phyloP scores from a whole-genome alignment of 2,329 filamentous ascomycete species.

The Penicillium hordei region DNA sequence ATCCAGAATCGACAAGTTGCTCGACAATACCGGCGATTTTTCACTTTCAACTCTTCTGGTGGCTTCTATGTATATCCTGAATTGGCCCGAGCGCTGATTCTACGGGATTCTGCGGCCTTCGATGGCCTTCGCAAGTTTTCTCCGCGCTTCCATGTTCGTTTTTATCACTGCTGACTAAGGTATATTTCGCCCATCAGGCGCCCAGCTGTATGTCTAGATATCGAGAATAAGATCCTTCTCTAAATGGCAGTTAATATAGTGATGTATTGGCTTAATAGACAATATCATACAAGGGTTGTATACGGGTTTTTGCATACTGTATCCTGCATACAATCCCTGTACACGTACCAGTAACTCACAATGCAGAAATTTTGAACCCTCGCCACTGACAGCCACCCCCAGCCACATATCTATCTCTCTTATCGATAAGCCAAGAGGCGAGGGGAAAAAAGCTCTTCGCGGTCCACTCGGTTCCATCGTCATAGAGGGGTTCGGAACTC shows the following conservation, averaged over 20 bases:
- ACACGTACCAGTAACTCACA: not conserved
- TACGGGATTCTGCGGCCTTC: slow-evolving; percentile 33
- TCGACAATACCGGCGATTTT: not conserved
- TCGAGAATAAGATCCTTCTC: not conserved
- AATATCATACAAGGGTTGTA: not conserved
- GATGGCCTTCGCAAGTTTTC: slow-evolving; percentile 33
- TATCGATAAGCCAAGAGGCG: slow-evolving; percentile 29
- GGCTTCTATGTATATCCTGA: slow-evolving; percentile 10
- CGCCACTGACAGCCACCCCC: slow-evolving; percentile 11
- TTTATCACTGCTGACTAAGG: slow-evolving; percentile 15
- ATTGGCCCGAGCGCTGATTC: slow-evolving; percentile 33
- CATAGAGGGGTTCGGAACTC: slow-evolving; percentile 15
- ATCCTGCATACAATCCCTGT: not conserved
- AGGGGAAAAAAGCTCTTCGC: slow-evolving; percentile 16
- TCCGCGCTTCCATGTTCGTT: slow-evolving; percentile 14
- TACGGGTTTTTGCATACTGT: not conserved
- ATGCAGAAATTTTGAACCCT: slow-evolving; percentile 5
- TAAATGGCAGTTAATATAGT: not conserved
- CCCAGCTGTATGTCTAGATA: not conserved
- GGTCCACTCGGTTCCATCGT: slow-evolving; percentile 9
- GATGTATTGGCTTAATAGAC: not conserved
- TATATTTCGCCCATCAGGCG: not conserved
- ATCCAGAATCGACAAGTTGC: not conserved
- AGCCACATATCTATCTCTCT: slow-evolving; percentile 13
- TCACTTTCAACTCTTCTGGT: slow-evolving; percentile 13